Evolutionary conservation across 805 yeast species (phyloP), one percentile per base, ranked within the genome.

Genomic region (fission yeast (Schizosaccharomyces pombe)): DNA sequence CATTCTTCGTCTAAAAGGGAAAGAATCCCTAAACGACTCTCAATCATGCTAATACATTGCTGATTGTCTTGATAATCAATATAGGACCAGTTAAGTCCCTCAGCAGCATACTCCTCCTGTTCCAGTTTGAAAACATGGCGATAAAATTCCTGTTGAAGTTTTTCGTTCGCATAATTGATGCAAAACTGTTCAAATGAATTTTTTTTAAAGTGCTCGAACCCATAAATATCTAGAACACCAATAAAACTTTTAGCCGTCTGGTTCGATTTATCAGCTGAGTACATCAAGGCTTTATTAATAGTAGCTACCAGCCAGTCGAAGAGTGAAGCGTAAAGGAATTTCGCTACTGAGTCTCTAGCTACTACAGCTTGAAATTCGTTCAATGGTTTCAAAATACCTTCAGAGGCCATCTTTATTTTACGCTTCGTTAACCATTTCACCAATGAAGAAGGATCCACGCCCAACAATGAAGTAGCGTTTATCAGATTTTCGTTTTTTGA

Each of bases 51-150:
- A 61, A 89, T 89, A 70, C 97, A 89, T 2, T 96, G 97, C 71
- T 91, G 95, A 66, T 89, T 89, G 66, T 89, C 98, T 55, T 91
- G 79, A 63, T 87, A 89, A 62, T 89, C 96, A 62, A 89, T 89
- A 62, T 89, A 89, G 8, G 89, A 81, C 96, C 97, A 89, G 65
- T 87, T 91, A 59, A 89, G 87, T 63, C 87, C 82, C 69, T 89
- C 97, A 57, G 76, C 77, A 55, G 86, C 75, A 65, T 89, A 89
- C 65, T 91, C 96, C 63, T 87, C 95, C 71, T 91, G 97, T 65
- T 89, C 98, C 58, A 91, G 75, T 65, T 89, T 89, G 76, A 89
- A 89, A 55, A 89, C 96, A 63, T 89, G 96, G 70, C 86, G 96
- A 63, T 87, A 89, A 68, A 89, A 89, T 67, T 89, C 96, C 68